Evolutionary conservation across 2,329 filamentous ascomycete species (phyloP).

Genomic region (Aspergillaceae sp.): DNA sequence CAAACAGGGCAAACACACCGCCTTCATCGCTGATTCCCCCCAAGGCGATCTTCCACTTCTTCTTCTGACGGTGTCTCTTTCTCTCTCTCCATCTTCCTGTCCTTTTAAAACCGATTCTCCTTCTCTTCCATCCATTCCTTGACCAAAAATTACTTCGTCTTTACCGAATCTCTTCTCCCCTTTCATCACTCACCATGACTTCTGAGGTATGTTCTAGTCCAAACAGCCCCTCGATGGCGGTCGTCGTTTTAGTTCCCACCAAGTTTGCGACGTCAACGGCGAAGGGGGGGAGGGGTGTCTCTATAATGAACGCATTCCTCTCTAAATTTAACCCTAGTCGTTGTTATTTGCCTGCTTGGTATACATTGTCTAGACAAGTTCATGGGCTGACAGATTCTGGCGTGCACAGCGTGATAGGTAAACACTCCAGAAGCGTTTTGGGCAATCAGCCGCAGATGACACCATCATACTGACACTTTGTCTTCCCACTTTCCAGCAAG

Average conservation of each 20-base stretch:
- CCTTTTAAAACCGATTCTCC: constrained; percentile 5
- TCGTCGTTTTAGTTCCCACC: constrained; percentile 19
- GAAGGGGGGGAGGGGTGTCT: background rate
- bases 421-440: constrained; percentile 24
- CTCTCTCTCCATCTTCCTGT: constrained; percentile 3
- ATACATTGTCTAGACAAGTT: constrained; percentile 1
- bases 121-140: constrained; percentile 8
- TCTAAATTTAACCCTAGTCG: no score
- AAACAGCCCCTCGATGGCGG: constrained; percentile 25
- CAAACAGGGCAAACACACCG: constrained; percentile 13
- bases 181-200: constrained; percentile 48
- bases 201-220: constrained; percentile 46
- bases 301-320: constrained; percentile 14
- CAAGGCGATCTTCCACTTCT: constrained; percentile 3
- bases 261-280: constrained; percentile 10
- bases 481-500: constrained; percentile 57
- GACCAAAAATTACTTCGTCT: constrained; percentile 4
- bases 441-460: constrained; percentile 8
- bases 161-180: constrained; percentile 27
- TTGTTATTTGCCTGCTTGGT: background rate
- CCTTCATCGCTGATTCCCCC: background rate
- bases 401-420: constrained; percentile 60
- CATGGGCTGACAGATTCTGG: constrained; percentile 26
- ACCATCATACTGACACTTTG: constrained; percentile 27
- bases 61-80: background rate